Conservation (phyloP, 345 rosid species). For the Garcia nutans region DNA sequence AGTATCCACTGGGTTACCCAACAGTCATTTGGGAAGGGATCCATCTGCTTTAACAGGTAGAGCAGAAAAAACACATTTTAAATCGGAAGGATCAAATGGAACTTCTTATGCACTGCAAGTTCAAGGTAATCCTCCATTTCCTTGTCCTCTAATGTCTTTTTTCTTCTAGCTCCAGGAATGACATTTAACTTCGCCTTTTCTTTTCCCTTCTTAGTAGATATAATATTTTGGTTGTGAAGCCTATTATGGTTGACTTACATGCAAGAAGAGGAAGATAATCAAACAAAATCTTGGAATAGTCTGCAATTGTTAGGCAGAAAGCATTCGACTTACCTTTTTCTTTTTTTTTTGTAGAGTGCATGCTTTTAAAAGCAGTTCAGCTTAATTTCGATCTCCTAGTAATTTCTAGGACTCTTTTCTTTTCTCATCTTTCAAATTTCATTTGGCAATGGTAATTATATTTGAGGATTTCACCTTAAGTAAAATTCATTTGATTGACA, state of each 20-base stretch:
- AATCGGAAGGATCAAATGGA: constrained; percentile 48
- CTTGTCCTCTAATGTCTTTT: constrained; percentile 7
- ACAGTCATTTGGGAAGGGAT: constrained; percentile 46
- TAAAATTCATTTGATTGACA: not conserved
- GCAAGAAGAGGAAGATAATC: not conserved
- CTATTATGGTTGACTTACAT: not conserved
- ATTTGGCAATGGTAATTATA: not conserved
- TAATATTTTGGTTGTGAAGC: not conserved
- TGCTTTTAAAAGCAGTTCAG: not conserved
- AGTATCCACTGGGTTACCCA: constrained; percentile 37
- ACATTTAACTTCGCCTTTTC: not conserved
- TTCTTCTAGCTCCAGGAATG: not conserved
- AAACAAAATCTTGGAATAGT: not conserved
- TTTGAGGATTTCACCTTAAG: not conserved
- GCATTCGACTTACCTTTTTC: too few species aligned
- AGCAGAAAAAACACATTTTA: constrained; percentile 47
- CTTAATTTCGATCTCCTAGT: not conserved
- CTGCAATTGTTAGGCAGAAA: not conserved
- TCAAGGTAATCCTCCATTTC: constrained; percentile 43
- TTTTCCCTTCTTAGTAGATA: not conserved
- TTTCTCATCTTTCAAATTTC: not conserved
- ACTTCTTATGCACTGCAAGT: constrained; percentile 31
- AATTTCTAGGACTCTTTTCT: not conserved
- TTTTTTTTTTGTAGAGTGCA: not conserved
- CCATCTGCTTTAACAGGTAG: constrained; percentile 41